phyloP scores from a whole-genome alignment of 495 filamentous ascomycete species.

The Umbilicaria muhlenbergii region DNA sequence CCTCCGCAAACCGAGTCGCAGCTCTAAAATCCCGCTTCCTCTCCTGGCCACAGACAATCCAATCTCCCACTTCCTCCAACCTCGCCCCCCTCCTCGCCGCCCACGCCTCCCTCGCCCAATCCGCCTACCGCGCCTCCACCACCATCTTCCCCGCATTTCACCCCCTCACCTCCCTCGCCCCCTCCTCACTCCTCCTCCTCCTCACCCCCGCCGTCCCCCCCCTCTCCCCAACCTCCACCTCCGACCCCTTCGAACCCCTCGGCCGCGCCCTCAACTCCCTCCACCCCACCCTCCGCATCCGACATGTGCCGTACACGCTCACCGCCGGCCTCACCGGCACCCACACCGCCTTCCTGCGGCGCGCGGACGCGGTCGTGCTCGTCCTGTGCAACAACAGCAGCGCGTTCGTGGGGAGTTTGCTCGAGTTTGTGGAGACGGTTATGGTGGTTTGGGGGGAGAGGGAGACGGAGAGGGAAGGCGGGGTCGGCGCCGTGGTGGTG shows the following conservation, averaged over 20 bases:
- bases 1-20: neutral
- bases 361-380: constrained; percentile 18
- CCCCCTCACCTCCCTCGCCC: constrained; percentile 7
- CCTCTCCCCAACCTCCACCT: constrained; percentile 6
- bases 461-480: neutral
- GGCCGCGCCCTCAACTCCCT: constrained; percentile 17
- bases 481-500: neutral
- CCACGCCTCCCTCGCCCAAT: neutral
- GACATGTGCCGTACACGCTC: constrained; percentile 23
- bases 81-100: neutral
- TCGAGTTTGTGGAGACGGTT: neutral
- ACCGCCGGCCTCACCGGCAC: constrained; percentile 17
- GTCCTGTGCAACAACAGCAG: constrained; percentile 10
- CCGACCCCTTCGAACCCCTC: constrained; percentile 26
- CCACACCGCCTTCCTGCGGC: constrained; percentile 18
- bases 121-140: constrained; percentile 1
- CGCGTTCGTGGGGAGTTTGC: constrained; percentile 1
- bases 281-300: constrained; percentile 11
- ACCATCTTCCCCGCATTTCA: constrained; percentile 3
- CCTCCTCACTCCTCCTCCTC: constrained; percentile 10
- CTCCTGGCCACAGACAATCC: neutral
- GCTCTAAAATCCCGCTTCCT: neutral
- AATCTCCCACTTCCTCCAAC: neutral
- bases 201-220: constrained; percentile 15
- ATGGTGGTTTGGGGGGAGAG: neutral